Evolutionary conservation across 345 rosid species (phyloP).

Genomic region (Linum tenue): DNA sequence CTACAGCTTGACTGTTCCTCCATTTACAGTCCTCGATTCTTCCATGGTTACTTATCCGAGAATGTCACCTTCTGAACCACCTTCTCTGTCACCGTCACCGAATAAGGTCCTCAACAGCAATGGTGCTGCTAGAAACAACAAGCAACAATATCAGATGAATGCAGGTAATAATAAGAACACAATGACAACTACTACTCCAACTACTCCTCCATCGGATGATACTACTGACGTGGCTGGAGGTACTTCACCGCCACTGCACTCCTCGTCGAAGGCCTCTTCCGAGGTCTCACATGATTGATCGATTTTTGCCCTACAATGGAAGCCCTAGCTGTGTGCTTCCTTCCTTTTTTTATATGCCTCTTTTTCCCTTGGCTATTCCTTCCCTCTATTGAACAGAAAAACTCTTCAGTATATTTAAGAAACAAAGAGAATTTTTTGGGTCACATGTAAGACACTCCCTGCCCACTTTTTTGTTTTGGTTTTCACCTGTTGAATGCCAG

Average conservation of each 20-base stretch:
- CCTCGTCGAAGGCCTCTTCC: not conserved
- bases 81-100: not conserved
- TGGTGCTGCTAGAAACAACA: not conserved
- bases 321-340: not conserved
- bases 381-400: no score
- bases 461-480: not conserved
- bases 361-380: not conserved
- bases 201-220: not conserved
- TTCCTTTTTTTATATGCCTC: not conserved
- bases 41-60: constrained; percentile 1
- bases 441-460: not conserved
- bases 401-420: not conserved
- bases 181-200: not conserved
- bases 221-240: not conserved
- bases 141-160: not conserved
- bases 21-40: not conserved
- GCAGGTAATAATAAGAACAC: not conserved
- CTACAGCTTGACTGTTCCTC: constrained; percentile 26
- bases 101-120: not conserved
- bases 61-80: not conserved
- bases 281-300: not conserved
- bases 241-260: not conserved
- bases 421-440: not conserved
- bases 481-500: not conserved
- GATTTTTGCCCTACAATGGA: not conserved